Evolutionary conservation across 176 grass and related monocot genomes (phyloP).

Genomic region (Eragrostis nindensis): DNA sequence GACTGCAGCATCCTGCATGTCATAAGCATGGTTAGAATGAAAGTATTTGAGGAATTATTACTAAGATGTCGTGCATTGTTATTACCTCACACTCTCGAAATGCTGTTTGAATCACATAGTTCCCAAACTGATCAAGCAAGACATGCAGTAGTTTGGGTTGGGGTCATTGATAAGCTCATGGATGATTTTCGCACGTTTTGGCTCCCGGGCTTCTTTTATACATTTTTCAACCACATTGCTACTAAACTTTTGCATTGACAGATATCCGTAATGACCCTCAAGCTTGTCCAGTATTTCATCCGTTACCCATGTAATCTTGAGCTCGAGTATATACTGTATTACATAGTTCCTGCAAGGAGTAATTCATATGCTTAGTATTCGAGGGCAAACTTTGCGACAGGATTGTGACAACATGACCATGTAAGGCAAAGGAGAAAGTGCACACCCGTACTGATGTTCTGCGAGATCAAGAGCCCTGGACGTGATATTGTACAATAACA

Average conservation of each 20-base stretch:
- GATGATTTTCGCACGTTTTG: constrained; percentile 49
- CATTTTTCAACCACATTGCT: constrained; percentile 88
- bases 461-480: constrained; percentile 57
- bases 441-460: constrained; percentile 75
- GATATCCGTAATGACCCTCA: constrained; percentile 29
- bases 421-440: neutral
- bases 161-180: constrained; percentile 60
- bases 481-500: constrained; percentile 52
- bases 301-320: constrained; percentile 50
- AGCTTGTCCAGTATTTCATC: constrained; percentile 61
- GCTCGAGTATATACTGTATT: constrained; percentile 65
- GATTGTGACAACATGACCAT: neutral
- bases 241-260: constrained; percentile 78
- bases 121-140: constrained; percentile 59
- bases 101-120: constrained; percentile 82
- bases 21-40: neutral
- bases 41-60: neutral
- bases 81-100: constrained; percentile 52
- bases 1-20: constrained; percentile 41
- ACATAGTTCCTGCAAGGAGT: constrained; percentile 72
- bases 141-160: constrained; percentile 48
- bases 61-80: neutral
- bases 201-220: constrained; percentile 36
- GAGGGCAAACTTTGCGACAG: neutral
- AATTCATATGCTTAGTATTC: constrained; percentile 9